phyloP scores from a whole-genome alignment of 1,284 basidiomycete species.

The Pseudomicrostroma phylloplanum region DNA sequence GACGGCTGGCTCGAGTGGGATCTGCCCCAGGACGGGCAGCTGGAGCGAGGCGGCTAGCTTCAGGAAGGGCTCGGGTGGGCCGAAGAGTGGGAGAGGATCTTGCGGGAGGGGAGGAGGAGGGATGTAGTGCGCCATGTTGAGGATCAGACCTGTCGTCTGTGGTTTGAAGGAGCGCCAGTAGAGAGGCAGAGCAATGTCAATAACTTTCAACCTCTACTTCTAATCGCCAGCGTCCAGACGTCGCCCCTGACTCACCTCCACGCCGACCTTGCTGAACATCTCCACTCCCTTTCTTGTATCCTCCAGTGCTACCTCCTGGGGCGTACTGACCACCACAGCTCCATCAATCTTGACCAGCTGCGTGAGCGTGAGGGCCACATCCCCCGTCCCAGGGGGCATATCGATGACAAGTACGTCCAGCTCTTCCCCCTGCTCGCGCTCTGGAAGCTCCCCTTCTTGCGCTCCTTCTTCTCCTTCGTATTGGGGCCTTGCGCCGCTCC shows the following conservation, averaged over 20 bases:
- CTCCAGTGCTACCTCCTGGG: slow-evolving; percentile 85
- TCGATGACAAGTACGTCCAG: slow-evolving; percentile 86
- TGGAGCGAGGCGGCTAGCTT: slow-evolving; percentile 61
- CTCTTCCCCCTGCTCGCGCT: slow-evolving; percentile 1
- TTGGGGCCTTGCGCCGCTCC: slow-evolving; percentile 22
- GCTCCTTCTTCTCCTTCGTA: not conserved
- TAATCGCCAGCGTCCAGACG: too few relatives aligned
- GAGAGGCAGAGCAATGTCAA: not conserved
- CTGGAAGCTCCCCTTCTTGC: slow-evolving; percentile 47
- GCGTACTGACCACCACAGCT: slow-evolving; percentile 69
- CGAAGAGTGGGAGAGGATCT: slow-evolving; percentile 71
- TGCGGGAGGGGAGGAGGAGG: slow-evolving; percentile 67
- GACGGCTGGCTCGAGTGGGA: slow-evolving; percentile 74
- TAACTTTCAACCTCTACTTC: not conserved
- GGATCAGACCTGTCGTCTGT: slow-evolving; percentile 72
- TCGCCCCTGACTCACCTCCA: slow-evolving; percentile 45
- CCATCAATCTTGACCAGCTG: slow-evolving; percentile 64
- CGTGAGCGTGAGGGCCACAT: slow-evolving; percentile 84
- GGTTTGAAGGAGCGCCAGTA: slow-evolving; percentile 44
- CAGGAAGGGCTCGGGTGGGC: slow-evolving; percentile 64
- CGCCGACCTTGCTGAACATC: slow-evolving; percentile 83
- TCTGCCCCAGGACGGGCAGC: slow-evolving; percentile 69
- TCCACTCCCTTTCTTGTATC: slow-evolving; percentile 88
- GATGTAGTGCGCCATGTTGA: slow-evolving; percentile 81
- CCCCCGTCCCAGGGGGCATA: slow-evolving; percentile 95